phyloP scores from a whole-genome alignment of 2,329 filamentous ascomycete species.

The Fusarium marasasianum region DNA sequence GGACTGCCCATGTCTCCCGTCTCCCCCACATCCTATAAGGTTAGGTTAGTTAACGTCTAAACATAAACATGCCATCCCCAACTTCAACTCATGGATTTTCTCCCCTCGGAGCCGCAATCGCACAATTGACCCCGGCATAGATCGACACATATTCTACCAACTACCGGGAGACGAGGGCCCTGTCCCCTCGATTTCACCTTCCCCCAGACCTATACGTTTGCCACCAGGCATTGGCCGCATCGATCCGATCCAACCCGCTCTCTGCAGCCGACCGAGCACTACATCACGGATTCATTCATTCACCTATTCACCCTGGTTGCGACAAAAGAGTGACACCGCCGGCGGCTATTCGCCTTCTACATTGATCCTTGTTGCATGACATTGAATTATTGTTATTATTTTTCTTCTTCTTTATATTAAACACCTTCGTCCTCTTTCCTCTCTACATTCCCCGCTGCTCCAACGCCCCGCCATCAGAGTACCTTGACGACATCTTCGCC shows the following conservation, averaged over 20 bases:
- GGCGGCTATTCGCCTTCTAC: neutral
- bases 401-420: neutral
- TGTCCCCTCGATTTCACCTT: slow-evolving; percentile 10
- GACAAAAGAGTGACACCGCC: neutral
- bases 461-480: slow-evolving; percentile 23
- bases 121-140: slow-evolving; percentile 8
- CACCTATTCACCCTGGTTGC: neutral
- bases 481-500: slow-evolving; percentile 8
- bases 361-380: neutral
- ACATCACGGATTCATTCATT: neutral
- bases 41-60: slow-evolving; percentile 1
- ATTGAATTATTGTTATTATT: neutral
- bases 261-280: neutral
- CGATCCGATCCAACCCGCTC: slow-evolving; percentile 33
- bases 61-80: slow-evolving; percentile 28
- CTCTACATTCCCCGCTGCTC: neutral
- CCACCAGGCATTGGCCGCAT: slow-evolving; percentile 27
- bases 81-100: slow-evolving; percentile 21
- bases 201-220: slow-evolving; percentile 13
- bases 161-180: slow-evolving; percentile 22
- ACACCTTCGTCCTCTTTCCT: neutral
- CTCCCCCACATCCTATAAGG: slow-evolving; percentile 17
- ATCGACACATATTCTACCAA: slow-evolving; percentile 1
- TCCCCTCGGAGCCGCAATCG: slow-evolving; percentile 30
- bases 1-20: neutral